Base-by-base conservation (phyloP, 139 green algal species). In the Gonium pectorale region DNA sequence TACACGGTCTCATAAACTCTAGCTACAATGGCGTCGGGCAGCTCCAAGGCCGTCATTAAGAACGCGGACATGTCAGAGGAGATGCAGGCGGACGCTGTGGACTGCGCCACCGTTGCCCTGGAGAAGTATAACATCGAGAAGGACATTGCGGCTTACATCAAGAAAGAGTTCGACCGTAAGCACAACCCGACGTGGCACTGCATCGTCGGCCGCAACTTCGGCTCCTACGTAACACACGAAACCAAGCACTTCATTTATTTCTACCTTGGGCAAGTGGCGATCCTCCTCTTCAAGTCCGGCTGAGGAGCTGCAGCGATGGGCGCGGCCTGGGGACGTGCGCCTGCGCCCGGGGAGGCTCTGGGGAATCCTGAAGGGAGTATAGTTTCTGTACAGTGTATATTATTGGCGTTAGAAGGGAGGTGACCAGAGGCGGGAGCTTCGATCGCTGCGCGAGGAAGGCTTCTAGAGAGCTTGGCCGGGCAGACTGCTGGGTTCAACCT, bases 151-250 rank as follows among this genome's bases (percentile, higher is more conserved):
- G 94, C 96, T 0, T 99, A 95, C 85, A 97, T 99, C 85, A 99
- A 99, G 93, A 99, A 99, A 90, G 97, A 99, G 90, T 99, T 99
- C 88, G 97, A 99, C 93, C 96, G 94, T 84, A 98, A 98, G 88
- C 96, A 98, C 92, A 96, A 96, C 81, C 95, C 97, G 33, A 99
- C 97, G 5, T 99, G 97, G 97, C 97, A 99, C 91, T 99, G 96
- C 93, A 98, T 99, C 64, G 97, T 99, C 44, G 97, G 97, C 41
- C 89, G 95, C 38, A 99, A 99, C 87, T 99, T 99, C 90, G 97
- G 97, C 27, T 98, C 96, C 15, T 99, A 98, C 74, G 97, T 99
- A 3, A 99, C 97, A 31, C 97, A 99, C 62, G 97, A 99, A 86
- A 98, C 96, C 60, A 98, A 98, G 90, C 95, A 98, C 89, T 99